Percentiles rank a stretch among this genome's conserved stretches.
Conservation (phyloP, 2,329 filamentous ascomycete genomes). For the Ophiostoma quercus region DNA sequence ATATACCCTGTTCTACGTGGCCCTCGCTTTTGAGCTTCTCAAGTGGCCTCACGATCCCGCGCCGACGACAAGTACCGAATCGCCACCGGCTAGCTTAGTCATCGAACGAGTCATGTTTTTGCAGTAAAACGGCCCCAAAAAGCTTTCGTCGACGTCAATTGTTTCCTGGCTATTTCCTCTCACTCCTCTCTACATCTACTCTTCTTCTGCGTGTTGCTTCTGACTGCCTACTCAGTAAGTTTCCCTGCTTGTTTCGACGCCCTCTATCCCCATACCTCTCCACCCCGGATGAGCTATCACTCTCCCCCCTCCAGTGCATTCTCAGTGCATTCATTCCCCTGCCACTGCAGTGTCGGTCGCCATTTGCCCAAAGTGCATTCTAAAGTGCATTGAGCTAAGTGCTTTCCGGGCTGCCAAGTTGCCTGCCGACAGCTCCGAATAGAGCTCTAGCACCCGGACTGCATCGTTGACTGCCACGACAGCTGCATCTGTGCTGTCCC, state of each 20-base stretch:
- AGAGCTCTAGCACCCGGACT: not conserved
- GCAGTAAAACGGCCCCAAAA: not conserved
- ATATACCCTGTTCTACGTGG: not conserved
- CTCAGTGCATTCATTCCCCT: not conserved
- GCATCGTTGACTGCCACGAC: not conserved
- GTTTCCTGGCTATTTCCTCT: not conserved
- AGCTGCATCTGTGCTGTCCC: not conserved
- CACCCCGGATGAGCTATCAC: not conserved
- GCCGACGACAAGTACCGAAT: not conserved
- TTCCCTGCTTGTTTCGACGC: not conserved
- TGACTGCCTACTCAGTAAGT: not conserved
- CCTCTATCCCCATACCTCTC: not conserved
- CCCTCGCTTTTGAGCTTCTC: not conserved
- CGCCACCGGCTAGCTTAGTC: not conserved
- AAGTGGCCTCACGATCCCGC: not conserved
- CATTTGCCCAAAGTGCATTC: conserved; percentile 5
- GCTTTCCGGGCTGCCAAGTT: not conserved
- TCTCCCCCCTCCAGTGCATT: not conserved
- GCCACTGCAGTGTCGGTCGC: not conserved
- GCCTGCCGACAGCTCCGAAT: not conserved
- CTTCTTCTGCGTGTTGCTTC: not conserved
- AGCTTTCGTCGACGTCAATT: not conserved
- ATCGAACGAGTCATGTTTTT: not conserved
- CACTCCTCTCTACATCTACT: not conserved
- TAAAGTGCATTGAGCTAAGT: conserved; percentile 3